Percentiles rank a stretch among this genome's conserved stretches.
phyloP scores from a whole-genome alignment of 75 land plant species.

The Cryptomeria japonica region DNA sequence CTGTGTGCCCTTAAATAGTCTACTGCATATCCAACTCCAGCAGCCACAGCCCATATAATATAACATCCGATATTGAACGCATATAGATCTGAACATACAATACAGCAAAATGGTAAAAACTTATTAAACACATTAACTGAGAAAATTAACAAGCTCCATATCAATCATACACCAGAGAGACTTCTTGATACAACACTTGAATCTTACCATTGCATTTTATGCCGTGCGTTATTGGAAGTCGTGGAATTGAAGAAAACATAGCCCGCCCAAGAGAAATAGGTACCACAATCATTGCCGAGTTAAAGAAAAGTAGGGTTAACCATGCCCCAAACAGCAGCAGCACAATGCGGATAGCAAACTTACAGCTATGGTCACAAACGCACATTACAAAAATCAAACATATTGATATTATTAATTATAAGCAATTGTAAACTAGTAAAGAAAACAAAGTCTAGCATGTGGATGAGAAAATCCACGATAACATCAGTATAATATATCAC shows the following conservation, averaged over 20 bases:
- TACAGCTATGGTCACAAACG: conserved; percentile 47
- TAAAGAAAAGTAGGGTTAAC: conserved; percentile 86
- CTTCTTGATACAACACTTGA: not conserved
- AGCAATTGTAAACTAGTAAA: not conserved
- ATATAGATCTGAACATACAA: conserved; percentile 64
- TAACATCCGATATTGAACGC: conserved; percentile 92
- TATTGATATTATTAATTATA: not conserved
- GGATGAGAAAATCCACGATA: not conserved
- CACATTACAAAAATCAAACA: not conserved
- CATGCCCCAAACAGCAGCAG: conserved; percentile 86
- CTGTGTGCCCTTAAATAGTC: conserved; percentile 43
- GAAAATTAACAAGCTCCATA: not conserved
- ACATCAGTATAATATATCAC: not conserved
- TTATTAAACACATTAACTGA: not conserved
- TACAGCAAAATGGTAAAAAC: not conserved
- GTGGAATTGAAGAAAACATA: conserved; percentile 72
- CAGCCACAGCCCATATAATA: conserved; percentile 73
- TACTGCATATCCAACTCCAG: conserved; percentile 69
- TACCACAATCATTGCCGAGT: conserved; percentile 79
- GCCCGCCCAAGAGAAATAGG: conserved; percentile 88
- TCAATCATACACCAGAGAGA: not conserved
- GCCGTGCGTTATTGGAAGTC: conserved; percentile 89
- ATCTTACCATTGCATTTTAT: conserved; percentile 91
- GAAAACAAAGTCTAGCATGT: not conserved
- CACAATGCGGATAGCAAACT: conserved; percentile 84